phyloP scores from a whole-genome alignment of 192 early-diverging fungal genomes.

The Geranomyces variabilis region DNA sequence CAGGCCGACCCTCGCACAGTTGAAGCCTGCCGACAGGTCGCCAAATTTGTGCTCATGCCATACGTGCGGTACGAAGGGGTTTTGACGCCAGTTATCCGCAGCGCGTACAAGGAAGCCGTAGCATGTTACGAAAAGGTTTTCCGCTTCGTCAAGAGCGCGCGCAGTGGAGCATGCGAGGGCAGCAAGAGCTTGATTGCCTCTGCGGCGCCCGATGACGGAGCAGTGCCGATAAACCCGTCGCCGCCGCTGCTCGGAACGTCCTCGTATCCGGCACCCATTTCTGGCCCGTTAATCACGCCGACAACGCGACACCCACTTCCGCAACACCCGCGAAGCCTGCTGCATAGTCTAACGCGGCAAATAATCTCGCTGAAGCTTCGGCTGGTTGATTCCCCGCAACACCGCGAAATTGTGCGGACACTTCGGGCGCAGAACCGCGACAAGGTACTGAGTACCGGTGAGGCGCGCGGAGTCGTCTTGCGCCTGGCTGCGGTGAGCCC shows the following conservation, averaged over 20 bases:
- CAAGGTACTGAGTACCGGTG: neutral
- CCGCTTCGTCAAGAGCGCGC: slow-evolving; percentile 41
- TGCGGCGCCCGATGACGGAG: neutral
- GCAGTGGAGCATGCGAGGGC: slow-evolving; percentile 13
- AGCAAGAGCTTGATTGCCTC: neutral
- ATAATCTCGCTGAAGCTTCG: slow-evolving; percentile 53
- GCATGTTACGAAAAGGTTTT: slow-evolving; percentile 56
- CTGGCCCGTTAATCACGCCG: slow-evolving; percentile 44
- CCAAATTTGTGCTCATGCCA: slow-evolving; percentile 47
- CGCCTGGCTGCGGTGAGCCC: slow-evolving; percentile 52
- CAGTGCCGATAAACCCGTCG: neutral
- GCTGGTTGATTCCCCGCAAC: slow-evolving; percentile 47
- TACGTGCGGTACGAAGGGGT: slow-evolving; percentile 43
- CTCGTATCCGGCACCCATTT: slow-evolving; percentile 26
- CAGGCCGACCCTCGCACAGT: slow-evolving; percentile 51
- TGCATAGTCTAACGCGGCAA: slow-evolving; percentile 49
- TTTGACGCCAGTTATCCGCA: slow-evolving; percentile 46
- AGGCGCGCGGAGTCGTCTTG: slow-evolving; percentile 43
- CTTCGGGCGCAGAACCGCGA: slow-evolving; percentile 31
- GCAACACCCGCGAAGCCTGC: slow-evolving; percentile 37
- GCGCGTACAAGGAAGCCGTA: slow-evolving; percentile 53
- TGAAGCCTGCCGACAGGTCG: slow-evolving; percentile 49
- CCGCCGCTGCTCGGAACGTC: slow-evolving; percentile 18
- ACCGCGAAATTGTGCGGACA: slow-evolving; percentile 46
- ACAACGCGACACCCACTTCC: slow-evolving; percentile 41